These are phyloP conservation scores for Choanephora cucurbitarum DNA, from an alignment of 371 early-diverging fungal genomes.

Conservation along the genomic window DNA sequence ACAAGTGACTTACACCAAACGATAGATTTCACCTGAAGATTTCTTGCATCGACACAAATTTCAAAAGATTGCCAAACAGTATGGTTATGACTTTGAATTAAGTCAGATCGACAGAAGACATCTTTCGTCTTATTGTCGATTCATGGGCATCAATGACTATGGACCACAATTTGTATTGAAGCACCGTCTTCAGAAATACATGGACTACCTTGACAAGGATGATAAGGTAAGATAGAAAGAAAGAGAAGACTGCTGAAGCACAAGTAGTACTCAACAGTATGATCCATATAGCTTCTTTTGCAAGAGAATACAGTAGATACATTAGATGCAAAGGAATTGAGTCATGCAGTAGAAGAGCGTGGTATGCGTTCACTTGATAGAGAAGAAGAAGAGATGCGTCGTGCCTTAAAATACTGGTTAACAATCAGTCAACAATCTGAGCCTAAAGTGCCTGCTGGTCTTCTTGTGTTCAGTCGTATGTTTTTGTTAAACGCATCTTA, in stretches of 20 bases:
- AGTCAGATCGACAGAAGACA: slow-evolving; percentile 52
- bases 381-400: slow-evolving; percentile 50
- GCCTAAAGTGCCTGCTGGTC: slow-evolving; percentile 46
- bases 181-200: slow-evolving; percentile 52
- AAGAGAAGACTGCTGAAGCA: no score
- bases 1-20: no score
- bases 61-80: slow-evolving; percentile 45
- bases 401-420: slow-evolving; percentile 61
- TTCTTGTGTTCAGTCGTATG: slow-evolving; percentile 64
- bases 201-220: slow-evolving; percentile 55
- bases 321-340: slow-evolving; percentile 44
- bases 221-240: slow-evolving; percentile 50
- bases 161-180: slow-evolving; percentile 58
- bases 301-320: slow-evolving; percentile 50
- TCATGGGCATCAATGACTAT: slow-evolving; percentile 58
- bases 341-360: slow-evolving; percentile 62
- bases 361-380: slow-evolving; percentile 62
- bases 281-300: slow-evolving; percentile 37
- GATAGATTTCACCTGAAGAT: slow-evolving; percentile 53
- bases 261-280: neutral
- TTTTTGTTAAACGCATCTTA: slow-evolving; percentile 61
- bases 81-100: slow-evolving; percentile 55
- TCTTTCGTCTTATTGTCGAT: slow-evolving; percentile 60
- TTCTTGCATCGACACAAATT: slow-evolving; percentile 51
- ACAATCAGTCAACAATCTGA: slow-evolving; percentile 29